Conservation (phyloP, 1,284 basidiomycete species). For the Pholiota adiposa region DNA sequence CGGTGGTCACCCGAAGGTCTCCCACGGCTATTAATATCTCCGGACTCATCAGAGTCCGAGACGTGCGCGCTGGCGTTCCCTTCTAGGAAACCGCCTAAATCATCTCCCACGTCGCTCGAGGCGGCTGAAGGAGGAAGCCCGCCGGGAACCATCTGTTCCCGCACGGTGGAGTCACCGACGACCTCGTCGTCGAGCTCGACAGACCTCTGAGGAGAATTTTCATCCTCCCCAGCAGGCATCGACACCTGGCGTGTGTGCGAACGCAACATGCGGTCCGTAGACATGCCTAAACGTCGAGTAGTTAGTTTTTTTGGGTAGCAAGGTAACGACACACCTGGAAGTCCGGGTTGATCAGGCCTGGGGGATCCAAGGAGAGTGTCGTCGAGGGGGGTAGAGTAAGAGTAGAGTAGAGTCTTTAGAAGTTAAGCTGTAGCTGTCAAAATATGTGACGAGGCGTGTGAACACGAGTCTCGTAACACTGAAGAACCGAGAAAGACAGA, state of each 20-base stretch:
- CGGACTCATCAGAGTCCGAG: background rate
- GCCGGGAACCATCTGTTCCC: background rate
- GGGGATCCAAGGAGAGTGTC: background rate
- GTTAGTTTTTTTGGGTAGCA: background rate
- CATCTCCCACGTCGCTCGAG: background rate
- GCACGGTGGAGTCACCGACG: background rate
- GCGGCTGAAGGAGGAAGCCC: background rate
- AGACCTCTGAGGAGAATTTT: background rate
- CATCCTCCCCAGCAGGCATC: background rate
- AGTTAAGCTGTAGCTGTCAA: slow-evolving; percentile 1
- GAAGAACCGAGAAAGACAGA: no score
- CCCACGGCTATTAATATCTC: background rate
- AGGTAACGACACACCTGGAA: slow-evolving; percentile 2
- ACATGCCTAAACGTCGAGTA: background rate
- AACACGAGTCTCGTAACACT: no score
- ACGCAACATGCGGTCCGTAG: background rate
- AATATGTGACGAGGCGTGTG: no score
- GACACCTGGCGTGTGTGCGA: background rate
- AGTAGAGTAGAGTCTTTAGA: background rate
- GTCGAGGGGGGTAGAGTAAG: background rate
- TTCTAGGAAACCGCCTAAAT: background rate
- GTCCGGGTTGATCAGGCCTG: slow-evolving; percentile 13
- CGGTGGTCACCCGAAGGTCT: background rate
- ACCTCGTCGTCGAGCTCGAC: background rate
- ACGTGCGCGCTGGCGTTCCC: background rate